Evolutionary conservation across 768 basidiomycete species (phyloP), one percentile per base, ranked within the genome.

Genomic region (Phaeolepiota aurea): DNA sequence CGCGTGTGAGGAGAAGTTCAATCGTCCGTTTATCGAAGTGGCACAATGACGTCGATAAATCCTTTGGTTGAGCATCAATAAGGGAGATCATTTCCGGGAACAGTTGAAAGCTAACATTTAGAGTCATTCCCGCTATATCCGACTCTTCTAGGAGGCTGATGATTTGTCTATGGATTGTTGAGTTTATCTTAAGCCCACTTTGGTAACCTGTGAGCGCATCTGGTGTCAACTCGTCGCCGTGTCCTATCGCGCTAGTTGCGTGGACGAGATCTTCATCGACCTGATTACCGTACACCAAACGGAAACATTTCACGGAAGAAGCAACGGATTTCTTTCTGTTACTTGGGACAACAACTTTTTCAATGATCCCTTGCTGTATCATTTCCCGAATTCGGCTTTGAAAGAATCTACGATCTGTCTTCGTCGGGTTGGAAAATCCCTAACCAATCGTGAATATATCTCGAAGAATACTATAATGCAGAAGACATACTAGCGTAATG

Each of bases 361-460:
- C 88, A 23, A 92, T 72, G 28, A 86, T 52, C 4, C 85, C 79
- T 52, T 82, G 75, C 39, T 77, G 73, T 14, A 86, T 72, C 50
- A 92, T 66, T 48, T 84, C 85, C 2, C 78, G 74, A 30, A 91
- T 64, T 32, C 87, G 71, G 23, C 72, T 76, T 52, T 80, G 77
- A 55, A 92, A 88, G 52, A 89, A 87, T 11, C 88, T 76, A n/a
- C 88, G 74, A 48, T 89, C 82, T 3, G 76, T 76, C 57, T 80
- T 86, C 3, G 74, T 78, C 21, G 85, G 86, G 54, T 80, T 79
- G 15, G 66, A 50, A 54, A 87, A 87, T 2, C 88, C 88, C 87
- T 91, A 43, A 3, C 39, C 31, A 39, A 10, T 12, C n/a, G 5
- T 33, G 16, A 46, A 31, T 9, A 20, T 5, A 10, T 47, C 34